These are phyloP conservation scores for Apiospora pterosperma DNA, from an alignment of 2,329 filamentous ascomycete genomes.

Conservation along the genomic window DNA sequence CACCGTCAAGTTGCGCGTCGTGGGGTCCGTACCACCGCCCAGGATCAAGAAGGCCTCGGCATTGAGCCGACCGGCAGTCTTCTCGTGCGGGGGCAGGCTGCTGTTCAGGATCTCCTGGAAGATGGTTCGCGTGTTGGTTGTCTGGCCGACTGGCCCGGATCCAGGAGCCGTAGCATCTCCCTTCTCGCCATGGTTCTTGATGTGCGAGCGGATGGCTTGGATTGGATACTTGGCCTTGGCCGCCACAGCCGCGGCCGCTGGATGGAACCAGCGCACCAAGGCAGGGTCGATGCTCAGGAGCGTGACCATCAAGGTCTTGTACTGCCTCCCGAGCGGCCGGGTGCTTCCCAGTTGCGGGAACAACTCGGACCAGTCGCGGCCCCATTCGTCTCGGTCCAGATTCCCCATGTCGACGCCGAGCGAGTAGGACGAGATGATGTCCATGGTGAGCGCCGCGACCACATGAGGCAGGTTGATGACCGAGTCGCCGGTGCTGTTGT, in stretches of 20 bases:
- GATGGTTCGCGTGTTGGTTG: neutral
- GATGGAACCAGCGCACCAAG: neutral
- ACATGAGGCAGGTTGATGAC: neutral
- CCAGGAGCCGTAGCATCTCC: no score
- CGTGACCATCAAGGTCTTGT: neutral
- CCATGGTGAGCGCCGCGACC: slow-evolving; percentile 31
- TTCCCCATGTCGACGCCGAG: neutral
- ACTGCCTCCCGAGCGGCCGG: neutral
- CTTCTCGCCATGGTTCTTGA: neutral
- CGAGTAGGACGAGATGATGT: slow-evolving; percentile 27
- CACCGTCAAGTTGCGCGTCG: neutral
- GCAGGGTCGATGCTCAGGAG: neutral
- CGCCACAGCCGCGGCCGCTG: neutral
- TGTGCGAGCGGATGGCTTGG: neutral
- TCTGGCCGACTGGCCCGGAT: no score
- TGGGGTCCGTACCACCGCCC: neutral
- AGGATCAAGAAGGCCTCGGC: neutral
- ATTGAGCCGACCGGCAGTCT: neutral
- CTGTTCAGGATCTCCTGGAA: neutral
- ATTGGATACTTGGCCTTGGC: neutral
- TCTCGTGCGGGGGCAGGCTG: neutral
- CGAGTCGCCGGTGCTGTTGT: neutral
- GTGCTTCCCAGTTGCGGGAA: neutral
- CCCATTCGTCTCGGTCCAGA: neutral
- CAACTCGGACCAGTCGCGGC: neutral